Evolutionary conservation across 1,284 basidiomycete genomes (phyloP).

Genomic region (Uromyces viciae-fabae): DNA sequence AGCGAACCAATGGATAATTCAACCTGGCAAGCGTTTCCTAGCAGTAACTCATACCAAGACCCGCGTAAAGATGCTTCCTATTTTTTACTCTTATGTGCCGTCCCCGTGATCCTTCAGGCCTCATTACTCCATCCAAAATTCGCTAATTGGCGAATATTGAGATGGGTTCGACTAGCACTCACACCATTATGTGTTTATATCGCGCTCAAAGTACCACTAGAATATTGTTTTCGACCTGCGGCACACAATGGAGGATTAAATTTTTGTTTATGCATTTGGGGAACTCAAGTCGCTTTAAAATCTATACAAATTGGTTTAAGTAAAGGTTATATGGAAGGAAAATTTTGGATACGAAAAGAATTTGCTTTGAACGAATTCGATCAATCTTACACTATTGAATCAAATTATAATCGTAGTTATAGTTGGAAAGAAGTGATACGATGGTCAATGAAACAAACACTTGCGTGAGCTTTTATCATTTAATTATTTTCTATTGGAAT

Average conservation of each 20-base stretch:
- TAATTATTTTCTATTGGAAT: too few species aligned
- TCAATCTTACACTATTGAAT: background rate
- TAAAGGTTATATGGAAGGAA: conserved; percentile 2
- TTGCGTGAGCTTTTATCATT: background rate
- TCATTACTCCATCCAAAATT: conserved; percentile 37
- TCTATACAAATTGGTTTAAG: conserved; percentile 11
- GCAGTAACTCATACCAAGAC: too few species aligned
- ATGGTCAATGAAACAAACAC: conserved; percentile 7
- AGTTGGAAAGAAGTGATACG: conserved; percentile 7
- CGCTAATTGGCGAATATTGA: background rate
- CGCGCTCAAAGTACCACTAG: background rate
- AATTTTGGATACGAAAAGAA: conserved; percentile 1
- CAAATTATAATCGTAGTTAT: background rate
- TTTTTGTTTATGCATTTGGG: conserved; percentile 19
- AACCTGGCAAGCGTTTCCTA: too few species aligned
- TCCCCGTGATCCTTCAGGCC: conserved; percentile 18
- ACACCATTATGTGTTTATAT: conserved; percentile 20
- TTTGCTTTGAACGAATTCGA: background rate
- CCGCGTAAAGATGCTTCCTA: background rate
- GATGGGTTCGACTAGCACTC: conserved; percentile 19
- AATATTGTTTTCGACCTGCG: background rate
- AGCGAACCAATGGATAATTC: too few species aligned
- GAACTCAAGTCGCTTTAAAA: conserved; percentile 1
- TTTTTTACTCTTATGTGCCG: background rate
- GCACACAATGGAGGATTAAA: background rate